Conservation (phyloP, 2,329 filamentous ascomycete genomes). For the Stachybotrys elegans region DNA sequence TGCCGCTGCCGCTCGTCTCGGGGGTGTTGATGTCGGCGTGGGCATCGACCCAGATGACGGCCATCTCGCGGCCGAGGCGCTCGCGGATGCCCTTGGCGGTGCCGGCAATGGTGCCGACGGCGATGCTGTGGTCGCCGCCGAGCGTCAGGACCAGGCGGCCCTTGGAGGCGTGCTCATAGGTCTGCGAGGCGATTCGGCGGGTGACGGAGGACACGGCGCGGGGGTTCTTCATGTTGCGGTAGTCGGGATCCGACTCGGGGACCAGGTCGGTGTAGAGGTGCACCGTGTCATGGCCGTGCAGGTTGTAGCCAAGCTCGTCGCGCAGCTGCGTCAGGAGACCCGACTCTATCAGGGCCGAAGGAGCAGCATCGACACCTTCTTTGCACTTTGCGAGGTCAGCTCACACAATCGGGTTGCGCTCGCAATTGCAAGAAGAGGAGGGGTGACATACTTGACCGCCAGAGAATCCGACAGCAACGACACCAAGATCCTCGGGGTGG, state of each 20-base stretch:
- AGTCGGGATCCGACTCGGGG: slow-evolving; percentile 67
- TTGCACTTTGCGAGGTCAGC: slow-evolving; percentile 59
- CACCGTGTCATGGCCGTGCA: slow-evolving; percentile 77
- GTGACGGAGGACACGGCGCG: slow-evolving; percentile 82
- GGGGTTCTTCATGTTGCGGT: slow-evolving; percentile 93
- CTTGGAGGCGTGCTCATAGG: slow-evolving; percentile 77
- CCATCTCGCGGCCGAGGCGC: slow-evolving; percentile 75
- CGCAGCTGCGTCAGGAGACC: slow-evolving; percentile 80
- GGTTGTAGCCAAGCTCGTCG: slow-evolving; percentile 81
- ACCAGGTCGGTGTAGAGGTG: slow-evolving; percentile 76
- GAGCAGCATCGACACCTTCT: slow-evolving; percentile 84
- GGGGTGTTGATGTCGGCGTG: slow-evolving; percentile 98
- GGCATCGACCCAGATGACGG: slow-evolving; percentile 97
- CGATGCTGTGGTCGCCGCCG: slow-evolving; percentile 93
- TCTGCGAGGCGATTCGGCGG: slow-evolving; percentile 70
- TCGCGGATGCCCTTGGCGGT: slow-evolving; percentile 83
- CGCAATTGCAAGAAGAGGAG: slow-evolving; percentile 1
- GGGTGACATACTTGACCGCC: slow-evolving; percentile 73
- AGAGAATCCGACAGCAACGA: slow-evolving; percentile 94
- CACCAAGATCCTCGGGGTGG: slow-evolving; percentile 72
- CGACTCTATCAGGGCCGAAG: slow-evolving; percentile 80
- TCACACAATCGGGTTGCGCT: background rate
- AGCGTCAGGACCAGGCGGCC: slow-evolving; percentile 89
- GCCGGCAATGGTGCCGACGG: slow-evolving; percentile 87
- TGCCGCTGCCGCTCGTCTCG: slow-evolving; percentile 82